Conservation (phyloP, 2,329 filamentous ascomycete species). For the Venturia carpophila region DNA sequence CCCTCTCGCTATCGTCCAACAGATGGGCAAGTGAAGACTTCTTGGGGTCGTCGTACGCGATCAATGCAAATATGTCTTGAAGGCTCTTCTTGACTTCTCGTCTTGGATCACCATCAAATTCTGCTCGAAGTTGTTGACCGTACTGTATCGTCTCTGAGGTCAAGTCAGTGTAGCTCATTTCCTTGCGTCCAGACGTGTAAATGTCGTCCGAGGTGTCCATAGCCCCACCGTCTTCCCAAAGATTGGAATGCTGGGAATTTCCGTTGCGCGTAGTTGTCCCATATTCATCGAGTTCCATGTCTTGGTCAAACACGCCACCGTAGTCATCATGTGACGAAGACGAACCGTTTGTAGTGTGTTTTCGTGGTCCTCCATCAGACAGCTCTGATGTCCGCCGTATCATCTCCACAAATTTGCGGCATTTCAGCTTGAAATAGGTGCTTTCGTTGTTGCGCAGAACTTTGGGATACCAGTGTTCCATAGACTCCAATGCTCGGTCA, state of each 20-base stretch:
- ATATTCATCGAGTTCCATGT: slow-evolving; percentile 51
- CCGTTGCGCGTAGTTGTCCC: slow-evolving; percentile 12
- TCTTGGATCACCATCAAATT: slow-evolving; percentile 66
- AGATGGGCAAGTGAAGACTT: slow-evolving; percentile 70
- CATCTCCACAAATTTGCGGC: slow-evolving; percentile 93
- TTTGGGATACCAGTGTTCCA: slow-evolving; percentile 66
- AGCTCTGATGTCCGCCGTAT: slow-evolving; percentile 66
- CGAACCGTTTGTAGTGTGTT: slow-evolving; percentile 20
- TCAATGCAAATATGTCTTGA: slow-evolving; percentile 75
- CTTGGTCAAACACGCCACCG: slow-evolving; percentile 40
- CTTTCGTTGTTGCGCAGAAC: slow-evolving; percentile 74
- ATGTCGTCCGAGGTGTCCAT: slow-evolving; percentile 32
- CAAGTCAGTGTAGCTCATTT: slow-evolving; percentile 39
- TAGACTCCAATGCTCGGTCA: slow-evolving; percentile 78
- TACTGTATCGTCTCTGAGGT: slow-evolving; percentile 67
- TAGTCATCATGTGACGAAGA: slow-evolving; percentile 7
- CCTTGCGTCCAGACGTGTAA: slow-evolving; percentile 20
- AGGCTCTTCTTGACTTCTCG: slow-evolving; percentile 66
- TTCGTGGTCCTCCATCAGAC: slow-evolving; percentile 30
- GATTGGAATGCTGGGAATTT: slow-evolving; percentile 26
- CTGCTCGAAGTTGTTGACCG: slow-evolving; percentile 66
- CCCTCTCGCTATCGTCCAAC: slow-evolving; percentile 65
- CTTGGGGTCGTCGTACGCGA: slow-evolving; percentile 78
- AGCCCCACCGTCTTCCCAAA: slow-evolving; percentile 27
- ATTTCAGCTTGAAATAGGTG: slow-evolving; percentile 80